Evolutionary conservation across 202 grass and related monocot genomes (phyloP), one percentile per base, ranked within the genome.

Genomic region (Cymbopogon flexuosus): DNA sequence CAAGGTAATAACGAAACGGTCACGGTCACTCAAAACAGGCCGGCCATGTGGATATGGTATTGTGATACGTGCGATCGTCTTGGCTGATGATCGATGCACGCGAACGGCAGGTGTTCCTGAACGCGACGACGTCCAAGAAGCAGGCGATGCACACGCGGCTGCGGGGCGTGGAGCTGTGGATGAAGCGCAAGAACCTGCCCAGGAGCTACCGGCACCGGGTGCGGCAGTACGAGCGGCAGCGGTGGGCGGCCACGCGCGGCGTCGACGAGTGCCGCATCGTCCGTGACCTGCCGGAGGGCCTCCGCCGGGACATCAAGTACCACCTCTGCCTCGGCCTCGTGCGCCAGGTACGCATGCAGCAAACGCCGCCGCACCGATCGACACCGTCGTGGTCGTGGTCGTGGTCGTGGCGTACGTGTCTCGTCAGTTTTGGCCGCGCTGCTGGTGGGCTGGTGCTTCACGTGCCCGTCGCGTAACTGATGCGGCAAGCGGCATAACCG

Each of bases 121-220:
- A 93, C 85, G 88, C 93, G 59, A 97, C 93, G 64, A 93, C 90
- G n/a, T 97, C 93, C 0, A 97, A 89, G 90, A 97, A 97, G 86
- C 93, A 97, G 73, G 88, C 88, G 2, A 87, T 97, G 93, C 86
- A 93, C 83, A 81, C 91, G 65, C 89, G 84, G 69, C 79, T 97
- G 81, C 76, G 35, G 35, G 69, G 84, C 45, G 81, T 93, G 11
- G 93, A 97, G 83, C 89, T 89, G 88, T 97, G 93, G 93, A 97
- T 93, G 93, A 91, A 91, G 75, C 83, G 88, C n/a, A 93, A 92
- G 88, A 74, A 76, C 12, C 79, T 93, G 81, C 93, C 90, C 41
- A 79, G 13, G 23, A 83, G 84, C 14, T 93, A 81, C 88, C 87
- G 76, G 72, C 93, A 97, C 33, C 87, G 93, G 13, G 93, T 93